Conservation (phyloP, 805 yeast genomes). For the Henningerozyma blattae region DNA sequence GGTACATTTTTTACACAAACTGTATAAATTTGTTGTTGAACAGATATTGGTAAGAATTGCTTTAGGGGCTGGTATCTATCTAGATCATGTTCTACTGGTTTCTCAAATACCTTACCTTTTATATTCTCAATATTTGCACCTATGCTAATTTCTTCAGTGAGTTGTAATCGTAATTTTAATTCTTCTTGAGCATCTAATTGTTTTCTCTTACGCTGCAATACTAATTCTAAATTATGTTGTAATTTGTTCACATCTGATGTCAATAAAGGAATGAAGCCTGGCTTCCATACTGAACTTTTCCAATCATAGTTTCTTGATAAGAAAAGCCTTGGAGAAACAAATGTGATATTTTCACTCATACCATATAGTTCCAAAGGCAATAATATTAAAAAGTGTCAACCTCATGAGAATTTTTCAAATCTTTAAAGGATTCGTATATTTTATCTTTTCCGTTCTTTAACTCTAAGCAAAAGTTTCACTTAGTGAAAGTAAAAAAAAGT, state of each 20-base stretch:
- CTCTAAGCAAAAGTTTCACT: too few relatives aligned
- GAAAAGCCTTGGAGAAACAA: constrained; percentile 12
- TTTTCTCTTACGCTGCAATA: background rate
- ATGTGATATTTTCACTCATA: constrained; percentile 6
- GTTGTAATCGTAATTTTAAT: background rate
- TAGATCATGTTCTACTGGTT: too few relatives aligned
- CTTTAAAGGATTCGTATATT: background rate
- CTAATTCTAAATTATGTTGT: constrained; percentile 5
- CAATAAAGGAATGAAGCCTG: constrained; percentile 19
- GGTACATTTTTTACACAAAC: constrained; percentile 12
- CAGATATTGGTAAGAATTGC: constrained; percentile 17
- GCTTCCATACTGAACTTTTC: constrained; percentile 13
- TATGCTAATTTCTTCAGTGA: background rate
- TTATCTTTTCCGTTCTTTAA: background rate
- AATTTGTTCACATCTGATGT: constrained; percentile 14
- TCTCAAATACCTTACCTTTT: too few relatives aligned
- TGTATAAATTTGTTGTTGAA: constrained; percentile 16
- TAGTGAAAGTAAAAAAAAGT: too few relatives aligned
- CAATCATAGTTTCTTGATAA: constrained; percentile 9
- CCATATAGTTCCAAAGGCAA: background rate
- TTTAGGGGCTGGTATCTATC: constrained; percentile 8
- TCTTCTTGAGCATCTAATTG: background rate
- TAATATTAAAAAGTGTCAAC: too few relatives aligned
- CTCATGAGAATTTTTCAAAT: background rate
- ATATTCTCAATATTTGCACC: background rate